These are phyloP conservation scores for Lupinus albus DNA, from an alignment of 306 rosid species.

Conservation along the genomic window DNA sequence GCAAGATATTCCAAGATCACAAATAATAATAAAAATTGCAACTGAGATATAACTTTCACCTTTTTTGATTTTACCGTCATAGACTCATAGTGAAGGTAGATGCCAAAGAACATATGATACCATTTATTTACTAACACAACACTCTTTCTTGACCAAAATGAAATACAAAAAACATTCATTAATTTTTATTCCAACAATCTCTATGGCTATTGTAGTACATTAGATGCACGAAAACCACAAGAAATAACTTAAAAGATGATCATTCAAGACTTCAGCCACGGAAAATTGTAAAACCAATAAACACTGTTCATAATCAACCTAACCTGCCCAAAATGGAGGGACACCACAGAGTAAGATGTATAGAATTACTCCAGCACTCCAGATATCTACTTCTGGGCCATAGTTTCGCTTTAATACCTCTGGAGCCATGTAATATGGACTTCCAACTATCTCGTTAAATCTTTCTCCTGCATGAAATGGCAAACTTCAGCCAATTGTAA, in stretches of 20 bases:
- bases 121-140: not conserved
- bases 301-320: constrained; percentile 41
- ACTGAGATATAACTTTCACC: constrained; percentile 2
- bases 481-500: constrained; percentile 32
- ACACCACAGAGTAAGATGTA: constrained; percentile 95
- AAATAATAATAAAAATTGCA: not conserved
- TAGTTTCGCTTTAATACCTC: constrained; percentile 86
- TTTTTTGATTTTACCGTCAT: not conserved
- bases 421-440: constrained; percentile 99
- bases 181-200: constrained; percentile 14
- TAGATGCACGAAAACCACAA: constrained; percentile 24
- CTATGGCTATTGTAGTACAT: not conserved
- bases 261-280: not conserved
- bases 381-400: constrained; percentile 92
- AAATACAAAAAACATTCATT: constrained; percentile 1
- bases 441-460: constrained; percentile 93
- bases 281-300: constrained; percentile 21
- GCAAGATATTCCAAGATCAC: constrained; percentile 3
- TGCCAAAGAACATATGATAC: not conserved
- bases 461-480: constrained; percentile 61
- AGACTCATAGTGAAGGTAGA: constrained; percentile 19
- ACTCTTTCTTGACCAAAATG: constrained; percentile 18
- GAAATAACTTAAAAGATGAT: constrained; percentile 3
- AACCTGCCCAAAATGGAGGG: constrained; percentile 99
- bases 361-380: constrained; percentile 98